A percentile compares a stretch with the other conserved stretches of the same genome.
phyloP scores from a whole-genome alignment of 192 early-diverging fungal species.

The Coemansia sp. region DNA sequence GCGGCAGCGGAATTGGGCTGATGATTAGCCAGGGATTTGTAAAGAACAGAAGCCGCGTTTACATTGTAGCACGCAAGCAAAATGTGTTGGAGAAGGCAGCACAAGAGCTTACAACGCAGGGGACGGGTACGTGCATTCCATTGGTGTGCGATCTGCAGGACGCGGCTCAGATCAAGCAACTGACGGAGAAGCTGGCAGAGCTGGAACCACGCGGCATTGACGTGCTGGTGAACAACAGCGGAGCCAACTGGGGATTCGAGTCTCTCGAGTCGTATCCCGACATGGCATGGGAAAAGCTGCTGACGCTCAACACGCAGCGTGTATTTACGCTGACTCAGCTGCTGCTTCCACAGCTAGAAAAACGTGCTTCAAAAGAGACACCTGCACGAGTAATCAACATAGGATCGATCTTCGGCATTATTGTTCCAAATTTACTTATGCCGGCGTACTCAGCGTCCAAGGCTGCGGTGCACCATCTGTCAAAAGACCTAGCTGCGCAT shows the following conservation, averaged over 20 bases:
- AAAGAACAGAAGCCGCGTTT: constrained; percentile 85
- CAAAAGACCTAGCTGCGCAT: constrained; percentile 63
- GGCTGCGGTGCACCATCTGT: constrained; percentile 76
- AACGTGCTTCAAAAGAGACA: constrained; percentile 28
- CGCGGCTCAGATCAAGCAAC: constrained; percentile 55
- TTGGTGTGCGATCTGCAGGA: constrained; percentile 74
- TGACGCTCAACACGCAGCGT: constrained; percentile 84
- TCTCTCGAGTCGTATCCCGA: constrained; percentile 62
- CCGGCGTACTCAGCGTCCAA: constrained; percentile 80
- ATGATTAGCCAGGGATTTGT: constrained; percentile 74
- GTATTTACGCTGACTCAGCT: constrained; percentile 78
- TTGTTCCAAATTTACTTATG: constrained; percentile 54
- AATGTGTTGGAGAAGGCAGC: constrained; percentile 64
- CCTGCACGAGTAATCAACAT: constrained; percentile 76
- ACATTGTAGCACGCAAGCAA: constrained; percentile 81
- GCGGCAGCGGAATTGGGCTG: constrained; percentile 57
- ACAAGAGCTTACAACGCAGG: constrained; percentile 62
- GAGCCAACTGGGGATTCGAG: constrained; percentile 52
- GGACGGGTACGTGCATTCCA: constrained; percentile 72
- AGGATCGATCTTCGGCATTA: constrained; percentile 70
- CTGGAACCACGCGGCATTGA: constrained; percentile 66
- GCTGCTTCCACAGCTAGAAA: constrained; percentile 68
- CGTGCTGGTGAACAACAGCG: constrained; percentile 87
- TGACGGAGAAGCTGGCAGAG: constrained; percentile 59
- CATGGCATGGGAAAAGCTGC: constrained; percentile 67